Evolutionary conservation across 2,329 filamentous ascomycete species (phyloP).

Genomic region (Ophiobolus disseminans): DNA sequence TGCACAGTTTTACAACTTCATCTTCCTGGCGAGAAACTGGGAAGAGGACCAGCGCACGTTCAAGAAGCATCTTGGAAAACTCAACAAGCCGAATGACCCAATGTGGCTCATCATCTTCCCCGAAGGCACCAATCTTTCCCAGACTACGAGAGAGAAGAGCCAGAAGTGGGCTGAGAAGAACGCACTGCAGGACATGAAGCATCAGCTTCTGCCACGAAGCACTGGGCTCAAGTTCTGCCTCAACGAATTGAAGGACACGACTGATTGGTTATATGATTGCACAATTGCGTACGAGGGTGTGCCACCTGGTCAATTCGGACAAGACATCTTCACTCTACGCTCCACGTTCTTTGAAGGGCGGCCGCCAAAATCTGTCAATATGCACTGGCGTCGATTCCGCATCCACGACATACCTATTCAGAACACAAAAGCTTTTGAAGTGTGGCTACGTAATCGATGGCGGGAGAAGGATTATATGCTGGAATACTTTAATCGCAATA

Average conservation of each 20-base stretch:
- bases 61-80: constrained; percentile 73
- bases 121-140: constrained; percentile 82
- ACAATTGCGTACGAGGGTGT: constrained; percentile 95
- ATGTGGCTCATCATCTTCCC: constrained; percentile 94
- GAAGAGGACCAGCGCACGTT: constrained; percentile 78
- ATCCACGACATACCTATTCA: constrained; percentile 82
- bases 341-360: constrained; percentile 89
- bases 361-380: constrained; percentile 92
- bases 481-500: constrained; percentile 77
- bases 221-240: constrained; percentile 83
- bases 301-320: constrained; percentile 75
- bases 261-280: constrained; percentile 89
- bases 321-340: constrained; percentile 84
- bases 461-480: constrained; percentile 89
- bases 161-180: constrained; percentile 78
- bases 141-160: constrained; percentile 73
- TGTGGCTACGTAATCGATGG: constrained; percentile 88
- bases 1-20: constrained; percentile 87
- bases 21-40: constrained; percentile 92
- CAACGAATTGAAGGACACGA: constrained; percentile 73
- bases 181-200: constrained; percentile 73
- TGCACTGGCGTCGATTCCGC: constrained; percentile 90
- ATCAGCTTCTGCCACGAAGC: constrained; percentile 78
- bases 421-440: constrained; percentile 75
- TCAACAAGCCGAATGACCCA: constrained; percentile 73